A percentile compares a stretch with the other conserved stretches of the same genome.
These are phyloP conservation scores for Russula brevipes DNA, from an alignment of 768 basidiomycete species.

Conservation along the genomic window DNA sequence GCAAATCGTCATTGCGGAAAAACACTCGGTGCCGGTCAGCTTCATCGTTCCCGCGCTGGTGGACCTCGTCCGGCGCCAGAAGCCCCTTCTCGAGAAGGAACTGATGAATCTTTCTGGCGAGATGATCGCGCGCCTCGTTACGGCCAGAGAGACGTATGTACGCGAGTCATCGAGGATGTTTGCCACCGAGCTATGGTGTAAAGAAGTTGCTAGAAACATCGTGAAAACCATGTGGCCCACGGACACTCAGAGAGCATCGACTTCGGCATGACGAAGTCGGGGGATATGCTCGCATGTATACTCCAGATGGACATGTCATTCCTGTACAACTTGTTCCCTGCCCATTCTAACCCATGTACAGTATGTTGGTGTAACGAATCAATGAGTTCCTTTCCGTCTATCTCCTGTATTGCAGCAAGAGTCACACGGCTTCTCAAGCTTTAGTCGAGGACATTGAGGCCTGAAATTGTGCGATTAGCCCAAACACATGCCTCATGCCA, in stretches of 20 bases:
- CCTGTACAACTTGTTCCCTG: not conserved
- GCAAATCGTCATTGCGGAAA: not conserved
- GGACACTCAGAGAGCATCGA: no score
- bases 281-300: not conserved
- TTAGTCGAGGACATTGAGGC: no score
- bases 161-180: not conserved
- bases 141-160: constrained; percentile 3
- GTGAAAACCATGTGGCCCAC: not conserved
- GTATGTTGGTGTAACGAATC: no score
- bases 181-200: not conserved
- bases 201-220: not conserved
- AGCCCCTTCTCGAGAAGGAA: not conserved
- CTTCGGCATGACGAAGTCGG: no score
- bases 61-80: not conserved
- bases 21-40: not conserved
- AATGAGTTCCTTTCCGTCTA: no score
- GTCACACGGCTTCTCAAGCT: no score
- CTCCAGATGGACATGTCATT: not conserved
- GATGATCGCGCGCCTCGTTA: not conserved
- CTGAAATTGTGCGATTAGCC: no score
- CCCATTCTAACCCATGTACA: no score
- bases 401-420: no score
- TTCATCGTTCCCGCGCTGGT: not conserved
- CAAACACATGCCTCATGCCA: no score
- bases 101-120: not conserved